Evolutionary conservation across 2,329 filamentous ascomycete species (phyloP).

Genomic region (Monilinia aucupariae): DNA sequence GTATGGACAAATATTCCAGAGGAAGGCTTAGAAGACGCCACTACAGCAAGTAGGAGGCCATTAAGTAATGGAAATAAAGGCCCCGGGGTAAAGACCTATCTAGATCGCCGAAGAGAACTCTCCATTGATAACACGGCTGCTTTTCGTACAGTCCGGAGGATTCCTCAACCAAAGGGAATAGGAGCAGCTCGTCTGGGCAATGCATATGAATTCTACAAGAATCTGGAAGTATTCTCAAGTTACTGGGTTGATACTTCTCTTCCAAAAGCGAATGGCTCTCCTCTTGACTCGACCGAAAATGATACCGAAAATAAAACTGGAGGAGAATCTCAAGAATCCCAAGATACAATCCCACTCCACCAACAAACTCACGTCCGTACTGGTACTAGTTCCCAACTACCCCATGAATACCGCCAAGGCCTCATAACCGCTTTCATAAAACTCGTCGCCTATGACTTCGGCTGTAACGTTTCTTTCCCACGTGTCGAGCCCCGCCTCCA

Average conservation of each 20-base stretch:
- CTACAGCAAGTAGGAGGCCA: conserved; percentile 44
- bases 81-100: conserved; percentile 53
- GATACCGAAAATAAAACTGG: conserved; percentile 15
- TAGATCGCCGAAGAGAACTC: conserved; percentile 54
- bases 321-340: conserved; percentile 17
- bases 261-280: conserved; percentile 20
- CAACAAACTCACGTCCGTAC: conserved; percentile 38
- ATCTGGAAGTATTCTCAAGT: conserved; percentile 52
- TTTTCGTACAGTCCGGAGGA: conserved; percentile 55
- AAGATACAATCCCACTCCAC: conserved; percentile 22
- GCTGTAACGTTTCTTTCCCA: conserved; percentile 53
- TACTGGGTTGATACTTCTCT: conserved; percentile 59
- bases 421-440: conserved; percentile 57
- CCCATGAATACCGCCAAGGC: conserved; percentile 51
- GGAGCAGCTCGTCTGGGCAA: conserved; percentile 53
- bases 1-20: conserved; percentile 42
- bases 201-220: conserved; percentile 60
- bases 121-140: conserved; percentile 52
- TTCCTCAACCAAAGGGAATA: conserved; percentile 50
- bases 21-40: conserved; percentile 37
- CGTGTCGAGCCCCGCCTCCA: conserved; percentile 56
- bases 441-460: conserved; percentile 60
- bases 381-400: conserved; percentile 50
- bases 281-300: conserved; percentile 18
- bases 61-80: conserved; percentile 50